phyloP scores from a whole-genome alignment of 768 basidiomycete species.

The Sporobolomyces phaffii region DNA sequence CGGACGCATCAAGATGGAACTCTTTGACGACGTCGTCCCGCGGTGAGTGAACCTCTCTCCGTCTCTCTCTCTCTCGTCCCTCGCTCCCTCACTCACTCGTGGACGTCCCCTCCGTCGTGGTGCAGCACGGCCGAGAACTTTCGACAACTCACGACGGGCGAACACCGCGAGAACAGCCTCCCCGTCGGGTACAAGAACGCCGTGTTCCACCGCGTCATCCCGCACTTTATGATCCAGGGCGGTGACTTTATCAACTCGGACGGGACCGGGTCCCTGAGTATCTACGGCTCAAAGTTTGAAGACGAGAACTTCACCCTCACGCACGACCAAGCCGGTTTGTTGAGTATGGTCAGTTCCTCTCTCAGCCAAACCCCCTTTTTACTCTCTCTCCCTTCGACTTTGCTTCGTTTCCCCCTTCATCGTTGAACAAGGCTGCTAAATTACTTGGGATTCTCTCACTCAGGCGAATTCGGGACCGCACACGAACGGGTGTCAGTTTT shows the following conservation, averaged over 20 bases:
- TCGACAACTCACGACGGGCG: slow-evolving; percentile 94
- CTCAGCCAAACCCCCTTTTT: not conserved
- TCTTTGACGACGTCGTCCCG: slow-evolving; percentile 91
- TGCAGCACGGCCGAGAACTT: slow-evolving; percentile 94
- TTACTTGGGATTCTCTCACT: no score
- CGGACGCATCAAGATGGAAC: slow-evolving; percentile 91
- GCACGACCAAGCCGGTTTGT: slow-evolving; percentile 73
- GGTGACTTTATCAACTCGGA: slow-evolving; percentile 93
- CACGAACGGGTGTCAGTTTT: slow-evolving; percentile 97
- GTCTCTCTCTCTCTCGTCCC: not conserved
- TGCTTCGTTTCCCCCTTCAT: not conserved
- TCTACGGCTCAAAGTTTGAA: slow-evolving; percentile 88
- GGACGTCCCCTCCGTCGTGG: not conserved
- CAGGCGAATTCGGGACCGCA: slow-evolving; percentile 92
- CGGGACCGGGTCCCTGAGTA: slow-evolving; percentile 92
- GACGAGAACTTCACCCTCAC: slow-evolving; percentile 94
- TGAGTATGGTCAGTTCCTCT: slow-evolving; percentile 69
- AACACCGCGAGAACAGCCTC: slow-evolving; percentile 61
- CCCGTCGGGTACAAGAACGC: slow-evolving; percentile 40
- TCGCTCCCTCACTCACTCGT: no score
- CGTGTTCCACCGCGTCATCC: slow-evolving; percentile 41
- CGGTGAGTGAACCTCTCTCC: slow-evolving; percentile 54
- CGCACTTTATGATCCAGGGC: slow-evolving; percentile 64
- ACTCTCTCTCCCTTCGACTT: not conserved
- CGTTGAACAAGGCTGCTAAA: no score